These are phyloP conservation scores for Hortiboletus campestris DNA, from an alignment of 768 basidiomycete species.

Conservation along the genomic window DNA sequence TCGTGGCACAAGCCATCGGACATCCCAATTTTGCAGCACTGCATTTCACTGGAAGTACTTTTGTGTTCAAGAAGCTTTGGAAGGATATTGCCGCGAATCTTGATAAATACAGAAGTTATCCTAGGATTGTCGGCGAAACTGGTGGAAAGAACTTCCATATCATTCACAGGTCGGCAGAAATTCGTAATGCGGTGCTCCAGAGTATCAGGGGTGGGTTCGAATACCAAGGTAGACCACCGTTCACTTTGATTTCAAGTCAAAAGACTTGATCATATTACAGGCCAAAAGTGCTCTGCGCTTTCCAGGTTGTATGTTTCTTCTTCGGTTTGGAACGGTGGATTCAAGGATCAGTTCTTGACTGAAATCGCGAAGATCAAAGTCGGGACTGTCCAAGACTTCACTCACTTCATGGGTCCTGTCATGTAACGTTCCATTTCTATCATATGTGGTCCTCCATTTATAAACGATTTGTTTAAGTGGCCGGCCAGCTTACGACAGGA, in stretches of 20 bases:
- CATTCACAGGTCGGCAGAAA: slow-evolving; percentile 82
- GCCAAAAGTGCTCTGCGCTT: slow-evolving; percentile 96
- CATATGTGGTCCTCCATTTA: neutral
- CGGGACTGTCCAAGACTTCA: slow-evolving; percentile 71
- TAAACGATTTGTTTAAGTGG: slow-evolving; percentile 45
- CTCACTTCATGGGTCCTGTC: slow-evolving; percentile 93
- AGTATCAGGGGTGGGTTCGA: slow-evolving; percentile 88
- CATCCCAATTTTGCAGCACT: slow-evolving; percentile 81
- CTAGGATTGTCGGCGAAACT: slow-evolving; percentile 96
- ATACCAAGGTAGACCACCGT: slow-evolving; percentile 69
- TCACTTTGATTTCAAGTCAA: neutral
- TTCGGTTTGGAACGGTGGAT: slow-evolving; percentile 81
- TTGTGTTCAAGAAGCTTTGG: slow-evolving; percentile 94
- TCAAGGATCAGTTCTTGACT: slow-evolving; percentile 73
- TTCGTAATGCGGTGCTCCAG: slow-evolving; percentile 88
- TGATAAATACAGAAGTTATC: slow-evolving; percentile 85
- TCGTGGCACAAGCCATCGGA: slow-evolving; percentile 80
- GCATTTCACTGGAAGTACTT: slow-evolving; percentile 96
- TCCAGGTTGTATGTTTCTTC: slow-evolving; percentile 89
- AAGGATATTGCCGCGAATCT: slow-evolving; percentile 89
- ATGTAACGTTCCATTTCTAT: slow-evolving; percentile 52
- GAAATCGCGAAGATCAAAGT: slow-evolving; percentile 86
- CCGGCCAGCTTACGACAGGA: slow-evolving; percentile 85
- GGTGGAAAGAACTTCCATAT: slow-evolving; percentile 99
- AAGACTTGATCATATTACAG: slow-evolving; percentile 33